Base-by-base conservation (phyloP, 1,284 basidiomycete species). In the Puccinia coronata region DNA sequence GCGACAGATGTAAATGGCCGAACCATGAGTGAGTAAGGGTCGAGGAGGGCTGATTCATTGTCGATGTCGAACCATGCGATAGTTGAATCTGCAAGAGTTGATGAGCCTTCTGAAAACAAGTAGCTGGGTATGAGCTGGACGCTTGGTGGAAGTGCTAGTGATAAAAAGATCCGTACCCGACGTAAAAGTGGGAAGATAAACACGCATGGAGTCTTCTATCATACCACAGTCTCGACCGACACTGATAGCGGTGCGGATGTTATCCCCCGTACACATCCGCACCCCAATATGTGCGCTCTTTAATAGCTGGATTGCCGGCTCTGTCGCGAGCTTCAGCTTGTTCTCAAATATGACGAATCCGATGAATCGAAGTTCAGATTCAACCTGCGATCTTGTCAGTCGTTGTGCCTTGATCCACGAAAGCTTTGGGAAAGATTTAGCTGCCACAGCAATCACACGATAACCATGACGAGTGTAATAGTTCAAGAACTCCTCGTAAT, bases 261-360 rank as follows among this genome's bases (percentile, higher is more conserved):
- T 99, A 86, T 99, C 97, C 12, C 97, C 97, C 0, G 97, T 99
- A 80, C 98, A 96, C 97, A 99, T 99, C 83, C 96, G 90, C 84
- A 94, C 96, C 12, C 94, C 92, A 57, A 99, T 89, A 87, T 98
- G 94, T 0, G 97, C 97, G 14, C 90, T 89, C 80, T 94, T 91
- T 23, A 99, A 89, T 0, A 92, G 92, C 82, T 94, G 92, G 81
- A 99, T 98, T 28, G 94, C 95, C 25, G 95, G 93, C 0, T 93
- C 89, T 0, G 97, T 98, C 12, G 93, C 95, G 6, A 93, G 91
- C 86, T 99, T 99, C 83, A 99, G 89, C 87, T 98, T 95, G 88
- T 99, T 99, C 87, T 99, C 97, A 85, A 99, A 99, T 80, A 99
- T 96, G 85, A 99, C 92, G 63, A 99, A 88, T 8, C 97, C 97